Percentiles rank a stretch among this genome's conserved stretches.
Conservation (phyloP, 2,329 filamentous ascomycete species). For the Diaporthe amygdali region DNA sequence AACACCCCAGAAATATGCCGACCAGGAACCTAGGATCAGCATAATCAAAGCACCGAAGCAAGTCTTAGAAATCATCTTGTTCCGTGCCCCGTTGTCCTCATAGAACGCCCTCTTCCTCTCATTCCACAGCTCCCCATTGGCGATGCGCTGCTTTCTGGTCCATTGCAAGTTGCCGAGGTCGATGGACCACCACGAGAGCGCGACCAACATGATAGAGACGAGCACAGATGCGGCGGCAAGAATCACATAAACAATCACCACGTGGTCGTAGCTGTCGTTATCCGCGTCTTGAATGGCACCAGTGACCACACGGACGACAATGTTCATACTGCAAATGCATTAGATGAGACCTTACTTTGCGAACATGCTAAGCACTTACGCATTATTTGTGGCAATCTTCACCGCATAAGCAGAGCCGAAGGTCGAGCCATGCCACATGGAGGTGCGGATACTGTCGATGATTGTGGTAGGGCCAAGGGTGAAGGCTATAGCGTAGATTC, state of each 20-base stretch:
- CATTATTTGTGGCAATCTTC: constrained; percentile 67
- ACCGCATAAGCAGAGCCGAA: constrained; percentile 66
- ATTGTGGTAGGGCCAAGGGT: constrained; percentile 63
- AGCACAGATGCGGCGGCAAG: constrained; percentile 55
- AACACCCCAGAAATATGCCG: constrained; percentile 65
- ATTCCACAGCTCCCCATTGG: constrained; percentile 48
- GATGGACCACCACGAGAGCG: constrained; percentile 37
- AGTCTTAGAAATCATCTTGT: constrained; percentile 44
- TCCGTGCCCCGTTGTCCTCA: constrained; percentile 35
- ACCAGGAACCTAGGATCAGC: constrained; percentile 54
- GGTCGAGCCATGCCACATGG: constrained; percentile 63
- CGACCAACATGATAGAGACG: constrained; percentile 46
- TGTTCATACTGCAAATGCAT: constrained; percentile 53
- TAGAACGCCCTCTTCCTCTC: constrained; percentile 43
- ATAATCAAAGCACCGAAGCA: constrained; percentile 49
- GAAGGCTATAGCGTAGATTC: constrained; percentile 61
- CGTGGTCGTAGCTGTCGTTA: constrained; percentile 59
- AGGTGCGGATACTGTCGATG: constrained; percentile 65
- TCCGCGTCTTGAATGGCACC: constrained; percentile 65
- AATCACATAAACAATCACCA: constrained; percentile 60
- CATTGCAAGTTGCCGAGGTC: constrained; percentile 60
- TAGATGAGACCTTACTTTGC: background rate
- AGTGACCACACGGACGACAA: constrained; percentile 62
- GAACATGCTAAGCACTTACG: background rate
- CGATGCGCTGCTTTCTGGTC: constrained; percentile 58